phyloP scores from a whole-genome alignment of 805 yeast species.

The Metschnikowia peoriensis region DNA sequence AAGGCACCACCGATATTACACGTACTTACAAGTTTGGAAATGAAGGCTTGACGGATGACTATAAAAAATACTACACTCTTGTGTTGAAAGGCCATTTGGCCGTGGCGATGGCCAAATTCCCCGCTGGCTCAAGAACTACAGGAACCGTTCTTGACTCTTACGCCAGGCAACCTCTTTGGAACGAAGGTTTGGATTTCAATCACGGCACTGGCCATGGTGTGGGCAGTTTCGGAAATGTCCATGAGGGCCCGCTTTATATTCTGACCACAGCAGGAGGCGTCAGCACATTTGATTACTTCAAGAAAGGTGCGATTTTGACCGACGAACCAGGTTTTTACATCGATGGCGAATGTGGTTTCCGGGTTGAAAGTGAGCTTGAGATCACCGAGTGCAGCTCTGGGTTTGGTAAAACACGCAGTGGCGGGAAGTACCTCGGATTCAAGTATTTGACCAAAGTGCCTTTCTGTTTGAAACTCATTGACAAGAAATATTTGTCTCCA shows the following conservation, averaged over 20 bases:
- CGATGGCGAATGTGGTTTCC: constrained; percentile 85
- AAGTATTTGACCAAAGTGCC: constrained; percentile 44
- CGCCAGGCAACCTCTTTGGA: constrained; percentile 82
- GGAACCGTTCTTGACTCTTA: constrained; percentile 77
- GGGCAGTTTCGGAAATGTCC: constrained; percentile 89
- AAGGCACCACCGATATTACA: constrained; percentile 96
- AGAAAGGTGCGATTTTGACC: constrained; percentile 69
- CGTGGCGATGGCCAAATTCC: constrained; percentile 76
- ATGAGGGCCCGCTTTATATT: constrained; percentile 90
- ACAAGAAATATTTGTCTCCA: constrained; percentile 26
- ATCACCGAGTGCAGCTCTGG: constrained; percentile 45
- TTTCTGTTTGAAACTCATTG: constrained; percentile 36
- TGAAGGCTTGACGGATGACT: constrained; percentile 29
- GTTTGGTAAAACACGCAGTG: constrained; percentile 33
- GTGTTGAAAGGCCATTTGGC: constrained; percentile 92
- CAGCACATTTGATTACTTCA: constrained; percentile 38
- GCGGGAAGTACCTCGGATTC: constrained; percentile 34
- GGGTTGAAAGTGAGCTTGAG: constrained; percentile 82
- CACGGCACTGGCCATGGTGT: constrained; percentile 99
- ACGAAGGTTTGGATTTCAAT: constrained; percentile 77
- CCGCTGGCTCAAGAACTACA: constrained; percentile 56
- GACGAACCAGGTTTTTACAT: constrained; percentile 95
- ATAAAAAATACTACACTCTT: constrained; percentile 72
- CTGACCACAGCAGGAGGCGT: constrained; percentile 56
- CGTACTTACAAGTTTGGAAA: constrained; percentile 71